Evolutionary conservation across 495 filamentous ascomycete species (phyloP), one percentile per base, ranked within the genome.

Genomic region (Sphaerosporella brunnea): DNA sequence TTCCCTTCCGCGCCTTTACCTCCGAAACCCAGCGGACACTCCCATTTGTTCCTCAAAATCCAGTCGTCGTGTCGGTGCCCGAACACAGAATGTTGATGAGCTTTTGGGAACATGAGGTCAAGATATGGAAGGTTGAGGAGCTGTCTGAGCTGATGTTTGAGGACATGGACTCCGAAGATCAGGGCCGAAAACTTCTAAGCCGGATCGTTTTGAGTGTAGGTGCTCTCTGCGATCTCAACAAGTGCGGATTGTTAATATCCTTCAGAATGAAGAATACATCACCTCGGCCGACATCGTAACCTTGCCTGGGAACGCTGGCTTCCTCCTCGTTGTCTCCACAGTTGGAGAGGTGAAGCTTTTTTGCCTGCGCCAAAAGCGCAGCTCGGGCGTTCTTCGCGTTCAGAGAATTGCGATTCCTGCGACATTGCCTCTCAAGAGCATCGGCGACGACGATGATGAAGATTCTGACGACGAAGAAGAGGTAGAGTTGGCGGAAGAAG

Each of bases 81-180:
- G 74, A 71, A 16, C 73, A 73, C 24, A 72, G 88, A 28, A 62
- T 93, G 15, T 65, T 97, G 9, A 74, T 88, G 65, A 85, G 82
- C 56, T 96, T 84, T 79, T 99, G 90, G 90, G 82, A 88, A 45
- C 71, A 79, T 51, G 82, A 94, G 55, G 66, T 95, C 20, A 75
- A 75, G 49, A 74, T 99, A 50, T 99, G 86, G 86, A 74, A 75
- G 36, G 58, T 86, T 11, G 68, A 60, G 61, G 63, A 60, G 62
- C 71, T 37, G 62, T 23, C 32, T 9, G 45, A 48, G 26, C 70
- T 40, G 64, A 54, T 26, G 62, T 65, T 11, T 63, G 69, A 32
- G 61, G 71, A 23, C 64, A 71, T 46, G 5, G 10, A 38, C 36
- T 69, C 52, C 59, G 58, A 52, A 24, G 51, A 49, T 18, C 54